Base-by-base conservation (phyloP, 495 filamentous ascomycete genomes). In the Talaromyces wortmannii region DNA sequence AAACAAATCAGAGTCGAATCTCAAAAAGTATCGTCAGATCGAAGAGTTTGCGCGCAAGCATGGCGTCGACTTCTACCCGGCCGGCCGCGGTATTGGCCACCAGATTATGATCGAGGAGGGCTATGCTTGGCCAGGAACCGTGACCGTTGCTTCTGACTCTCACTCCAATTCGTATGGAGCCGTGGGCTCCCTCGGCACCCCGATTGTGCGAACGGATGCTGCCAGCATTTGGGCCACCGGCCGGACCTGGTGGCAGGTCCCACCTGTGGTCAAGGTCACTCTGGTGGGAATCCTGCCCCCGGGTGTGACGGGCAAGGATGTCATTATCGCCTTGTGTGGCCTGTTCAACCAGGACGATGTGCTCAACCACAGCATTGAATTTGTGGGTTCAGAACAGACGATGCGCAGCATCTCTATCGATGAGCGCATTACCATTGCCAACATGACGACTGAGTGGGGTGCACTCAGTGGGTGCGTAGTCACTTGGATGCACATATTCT, bases 381-480 rank as follows among this genome's bases (percentile, higher is more conserved):
- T 97, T 63, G 84, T 82, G 6, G 92, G 91, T 0, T 82, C 86
- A 0, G 82, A 87, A 59, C 78, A 90, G 60, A 95, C 92, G 0
- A 78, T 97, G 75, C 50, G 67, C 13, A 92, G 83, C 63, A 68
- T 97, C 31, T 72, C 83, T 0, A 74, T 97, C 5, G 90, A 95
- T 63, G 81, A 88, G 66, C 78, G 92, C 11, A 67, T 97, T 23
- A 83, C 90, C 0, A 95, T 97, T 63, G 83, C 86, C 45, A 97
- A 97, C 70, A 97, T 97, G 94, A 89, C 91, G 0, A 95, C 88
- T 0, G 94, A 98, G 67, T 97, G 92, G 92, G 91, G 90, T 43
- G 92, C 91, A 0, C 72, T 95, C 10, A 80, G 79, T 30, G 88
- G 36, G 36, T 40, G 36, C 36, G 36, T 40, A 40, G 13, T 40